Conservation (phyloP, 805 yeast species). For the Monosporozyma yasuniensis region DNA sequence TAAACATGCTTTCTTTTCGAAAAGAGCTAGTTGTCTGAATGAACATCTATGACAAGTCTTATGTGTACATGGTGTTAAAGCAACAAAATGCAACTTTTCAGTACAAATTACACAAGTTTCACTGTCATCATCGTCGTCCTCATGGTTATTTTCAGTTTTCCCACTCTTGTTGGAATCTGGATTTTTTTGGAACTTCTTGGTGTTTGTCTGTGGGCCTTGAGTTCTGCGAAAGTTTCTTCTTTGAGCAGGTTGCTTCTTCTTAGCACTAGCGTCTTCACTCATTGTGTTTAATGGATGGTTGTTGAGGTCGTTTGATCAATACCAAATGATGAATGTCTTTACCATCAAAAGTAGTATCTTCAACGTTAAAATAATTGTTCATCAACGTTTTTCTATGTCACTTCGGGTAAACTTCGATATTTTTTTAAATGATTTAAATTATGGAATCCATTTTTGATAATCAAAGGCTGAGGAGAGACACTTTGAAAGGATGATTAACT, state of each 20-base stretch:
- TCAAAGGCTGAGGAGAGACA: neutral
- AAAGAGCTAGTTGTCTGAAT: constrained; percentile 73
- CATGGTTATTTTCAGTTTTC: constrained; percentile 8
- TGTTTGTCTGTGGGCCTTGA: constrained; percentile 15
- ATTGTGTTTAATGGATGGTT: neutral
- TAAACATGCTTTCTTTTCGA: constrained; percentile 63
- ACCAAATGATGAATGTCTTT: too few relatives aligned
- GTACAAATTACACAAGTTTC: constrained; percentile 79
- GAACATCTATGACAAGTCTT: constrained; percentile 75
- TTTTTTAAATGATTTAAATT: neutral
- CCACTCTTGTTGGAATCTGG: neutral
- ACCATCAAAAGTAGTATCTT: neutral
- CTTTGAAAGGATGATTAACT: neutral
- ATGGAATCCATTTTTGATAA: neutral
- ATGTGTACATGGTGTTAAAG: constrained; percentile 79
- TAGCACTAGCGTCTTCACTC: neutral
- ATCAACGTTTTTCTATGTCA: neutral
- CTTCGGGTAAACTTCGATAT: neutral
- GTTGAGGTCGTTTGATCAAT: neutral
- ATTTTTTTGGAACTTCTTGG: constrained; percentile 4
- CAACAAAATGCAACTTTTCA: constrained; percentile 50
- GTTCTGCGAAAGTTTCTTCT: constrained; percentile 12
- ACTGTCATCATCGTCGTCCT: constrained; percentile 31
- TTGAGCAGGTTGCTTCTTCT: neutral
- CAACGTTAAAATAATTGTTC: neutral